Evolutionary conservation across 202 grass and related monocot species (phyloP).

Genomic region (Schoenoplectus triqueter): DNA sequence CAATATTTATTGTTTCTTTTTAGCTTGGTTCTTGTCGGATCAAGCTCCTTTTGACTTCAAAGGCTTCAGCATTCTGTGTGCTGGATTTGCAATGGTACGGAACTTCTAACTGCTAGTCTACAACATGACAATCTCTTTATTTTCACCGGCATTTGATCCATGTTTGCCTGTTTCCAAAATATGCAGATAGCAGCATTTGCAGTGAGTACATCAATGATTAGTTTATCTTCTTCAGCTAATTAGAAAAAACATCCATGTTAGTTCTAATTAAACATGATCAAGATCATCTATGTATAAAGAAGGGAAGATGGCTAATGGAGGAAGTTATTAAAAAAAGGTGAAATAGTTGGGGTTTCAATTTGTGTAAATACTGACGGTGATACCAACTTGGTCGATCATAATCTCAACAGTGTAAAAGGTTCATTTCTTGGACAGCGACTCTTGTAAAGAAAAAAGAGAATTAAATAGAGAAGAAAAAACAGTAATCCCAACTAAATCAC

Average conservation of each 20-base stretch:
- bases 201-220: constrained; percentile 61
- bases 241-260: constrained; percentile 34
- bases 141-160: constrained; percentile 9
- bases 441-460: background rate
- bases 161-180: constrained; percentile 18
- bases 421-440: background rate
- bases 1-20: background rate
- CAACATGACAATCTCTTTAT: constrained; percentile 5
- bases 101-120: background rate
- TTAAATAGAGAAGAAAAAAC: background rate
- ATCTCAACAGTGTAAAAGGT: background rate
- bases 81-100: constrained; percentile 78
- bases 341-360: constrained; percentile 1
- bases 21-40: constrained; percentile 87
- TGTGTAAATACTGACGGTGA: constrained; percentile 3
- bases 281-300: constrained; percentile 11
- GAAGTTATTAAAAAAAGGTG: background rate
- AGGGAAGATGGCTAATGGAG: background rate
- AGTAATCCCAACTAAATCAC: background rate
- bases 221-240: background rate
- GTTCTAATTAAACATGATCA: background rate
- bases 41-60: constrained; percentile 77
- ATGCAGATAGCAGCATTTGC: constrained; percentile 67
- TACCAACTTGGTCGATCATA: constrained; percentile 4
- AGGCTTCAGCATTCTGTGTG: constrained; percentile 90